Percentiles rank a stretch among this genome's conserved stretches.
Conservation (phyloP, 345 rosid genomes). For the Populus alba region DNA sequence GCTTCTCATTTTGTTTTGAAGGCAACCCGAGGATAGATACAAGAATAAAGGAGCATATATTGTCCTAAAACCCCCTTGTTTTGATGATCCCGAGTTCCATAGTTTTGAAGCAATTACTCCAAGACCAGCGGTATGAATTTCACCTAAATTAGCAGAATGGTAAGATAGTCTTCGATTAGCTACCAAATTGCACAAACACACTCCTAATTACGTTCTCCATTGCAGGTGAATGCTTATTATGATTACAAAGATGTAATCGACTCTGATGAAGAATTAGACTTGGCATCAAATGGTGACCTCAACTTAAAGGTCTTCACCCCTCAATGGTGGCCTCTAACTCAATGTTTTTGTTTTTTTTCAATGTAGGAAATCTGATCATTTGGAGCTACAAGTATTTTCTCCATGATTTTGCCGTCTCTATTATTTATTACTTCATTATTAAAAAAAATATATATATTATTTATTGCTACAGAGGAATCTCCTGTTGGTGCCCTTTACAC, state of each 20-base stretch:
- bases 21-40: constrained; percentile 80
- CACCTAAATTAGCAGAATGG: not conserved
- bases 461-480: not conserved
- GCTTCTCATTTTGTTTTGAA: constrained; percentile 18
- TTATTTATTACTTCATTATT: not conserved
- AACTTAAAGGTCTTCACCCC: too few relatives aligned
- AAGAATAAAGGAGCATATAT: constrained; percentile 88
- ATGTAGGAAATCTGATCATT: not conserved
- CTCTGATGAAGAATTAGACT: constrained; percentile 93
- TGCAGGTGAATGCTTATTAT: constrained; percentile 76
- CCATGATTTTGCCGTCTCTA: not conserved
- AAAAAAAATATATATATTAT: not conserved
- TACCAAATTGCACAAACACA: not conserved
- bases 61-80: constrained; percentile 57
- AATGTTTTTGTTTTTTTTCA: too few relatives aligned
- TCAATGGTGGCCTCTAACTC: too few relatives aligned
- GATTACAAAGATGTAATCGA: constrained; percentile 77
- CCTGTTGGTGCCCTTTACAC: not conserved
- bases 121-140: constrained; percentile 66
- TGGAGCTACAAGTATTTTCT: not conserved
- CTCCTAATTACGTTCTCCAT: not conserved
- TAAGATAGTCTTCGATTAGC: too few relatives aligned
- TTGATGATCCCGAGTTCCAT: constrained; percentile 66
- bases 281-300: constrained; percentile 43
- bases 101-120: constrained; percentile 73